Evolutionary conservation across 345 rosid species (phyloP), one percentile per base, ranked within the genome.

Genomic region (Microthlaspi erraticum): DNA sequence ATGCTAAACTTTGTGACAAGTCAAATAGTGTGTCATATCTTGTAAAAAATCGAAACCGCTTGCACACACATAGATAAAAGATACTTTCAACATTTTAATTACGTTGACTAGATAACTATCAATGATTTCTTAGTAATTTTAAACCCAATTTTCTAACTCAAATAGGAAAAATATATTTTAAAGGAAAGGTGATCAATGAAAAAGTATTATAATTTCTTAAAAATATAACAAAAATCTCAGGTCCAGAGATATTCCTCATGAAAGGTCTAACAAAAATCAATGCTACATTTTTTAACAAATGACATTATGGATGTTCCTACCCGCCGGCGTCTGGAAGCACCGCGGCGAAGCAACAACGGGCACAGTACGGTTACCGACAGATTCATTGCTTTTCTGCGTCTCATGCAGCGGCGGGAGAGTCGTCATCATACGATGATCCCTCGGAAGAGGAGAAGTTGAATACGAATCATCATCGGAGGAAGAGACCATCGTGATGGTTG

Each of bases 381-480:
- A 67, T 2, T 72, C 51, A 55, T 72, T 68, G 11, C 74, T 69
- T 23, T 68, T 66, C 31, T 68, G 80, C 38, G 18, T 58, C 1
- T 91, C 91, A 59, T 82, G 82, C 77, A 84, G 59, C 3, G 97
- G 91, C 2, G 96, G 91, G 5, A 61, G 33, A 52, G 11, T 29
- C n/a, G n/a, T n/a, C n/a, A n/a, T n/a, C 32, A 34, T 44, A 7
- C 7, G 14, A 14, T 32, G 63, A 3, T 59, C 63, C 1, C 80
- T 42, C 5, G 17, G 16, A 44, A 44, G 77, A 1, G 85, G 75
- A 46, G 87, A 57, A 31, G 31, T 26, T 18, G n/a, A 18, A 58
- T 32, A 37, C 16, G 16, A 81, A 65, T 57, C 36, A 43, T 38
- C 44, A 0, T 84, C 83, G 1, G 79, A 72, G 34, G 63, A 54